Percentiles rank a stretch among this genome's conserved stretches.
Evolutionary conservation across 805 yeast species (phyloP).

Genomic region (Monosporozyma unispora): DNA sequence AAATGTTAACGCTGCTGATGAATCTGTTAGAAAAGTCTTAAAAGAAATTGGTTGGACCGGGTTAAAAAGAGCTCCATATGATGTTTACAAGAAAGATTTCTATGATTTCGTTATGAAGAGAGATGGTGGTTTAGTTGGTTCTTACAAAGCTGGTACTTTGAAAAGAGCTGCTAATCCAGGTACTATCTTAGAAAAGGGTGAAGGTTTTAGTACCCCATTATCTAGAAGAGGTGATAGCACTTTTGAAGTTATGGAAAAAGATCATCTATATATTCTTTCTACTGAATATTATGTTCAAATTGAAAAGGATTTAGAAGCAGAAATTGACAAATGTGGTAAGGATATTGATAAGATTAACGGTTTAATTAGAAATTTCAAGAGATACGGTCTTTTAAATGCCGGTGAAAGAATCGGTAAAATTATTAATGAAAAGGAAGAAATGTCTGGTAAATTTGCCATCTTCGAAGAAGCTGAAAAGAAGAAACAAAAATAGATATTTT

Average conservation of each 20-base stretch:
- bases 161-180: slow-evolving; percentile 49
- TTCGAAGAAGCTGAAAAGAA: neutral
- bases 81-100: slow-evolving; percentile 60
- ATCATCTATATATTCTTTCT: slow-evolving; percentile 42
- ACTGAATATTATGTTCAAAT: slow-evolving; percentile 44
- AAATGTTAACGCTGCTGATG: slow-evolving; percentile 20
- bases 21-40: slow-evolving; percentile 35
- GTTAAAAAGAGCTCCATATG: slow-evolving; percentile 57
- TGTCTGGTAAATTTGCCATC: slow-evolving; percentile 5
- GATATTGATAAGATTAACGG: slow-evolving; percentile 30
- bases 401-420: slow-evolving; percentile 26
- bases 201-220: slow-evolving; percentile 64
- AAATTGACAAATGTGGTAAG: slow-evolving; percentile 25
- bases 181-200: slow-evolving; percentile 56
- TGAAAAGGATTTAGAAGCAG: slow-evolving; percentile 39
- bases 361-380: slow-evolving; percentile 51
- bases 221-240: slow-evolving; percentile 19
- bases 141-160: slow-evolving; percentile 64
- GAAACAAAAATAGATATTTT: slow-evolving; percentile 1
- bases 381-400: slow-evolving; percentile 49
- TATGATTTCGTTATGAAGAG: slow-evolving; percentile 53
- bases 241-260: slow-evolving; percentile 33
- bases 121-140: slow-evolving; percentile 67
- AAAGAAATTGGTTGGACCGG: slow-evolving; percentile 85
- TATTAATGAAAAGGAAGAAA: slow-evolving; percentile 18